Base-by-base conservation (phyloP, 352 stramenopile species). In the Halophytophthora polymorphica region DNA sequence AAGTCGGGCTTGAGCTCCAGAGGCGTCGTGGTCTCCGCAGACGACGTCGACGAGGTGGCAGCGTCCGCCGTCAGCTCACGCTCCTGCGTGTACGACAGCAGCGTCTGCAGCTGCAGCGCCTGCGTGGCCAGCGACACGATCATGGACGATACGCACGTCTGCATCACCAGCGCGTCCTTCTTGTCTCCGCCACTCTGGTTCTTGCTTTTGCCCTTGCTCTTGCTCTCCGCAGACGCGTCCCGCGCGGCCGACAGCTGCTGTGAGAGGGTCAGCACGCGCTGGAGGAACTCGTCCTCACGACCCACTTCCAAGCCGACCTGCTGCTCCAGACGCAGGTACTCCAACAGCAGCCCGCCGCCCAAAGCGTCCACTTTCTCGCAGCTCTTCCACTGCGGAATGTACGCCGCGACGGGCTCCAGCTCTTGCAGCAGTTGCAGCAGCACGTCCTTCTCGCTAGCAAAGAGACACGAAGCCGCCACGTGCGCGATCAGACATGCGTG, bases 301-400 rank as follows among this genome's bases (percentile, higher is more conserved):
- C 67, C 79, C 29, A 61, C 52, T 51, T 83, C 63, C 23, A 90
- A 56, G 14, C 71, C 76, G 15, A 84, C 70, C 54, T 85, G 71
- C 19, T 68, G 57, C 41, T 90, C 80, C 43, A 89, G 57, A 35
- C 77, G 77, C 18, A 89, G 55, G 25, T 88, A 91, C 54, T 91
- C 80, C 17, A 91, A 56, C 51, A 87, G 17, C 25, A 89, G 55
- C 21, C 80, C 80, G 12, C 80, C 80, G 13, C 77, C 75, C 15
- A 90, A 57, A 3, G 69, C 52, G 53, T 78, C 68, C 29, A 74
- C 61, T 14, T 58, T 66, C 13, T 75, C 61, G 45, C 66, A 81
- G 25, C 63, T 64, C 19, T 79, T 71, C 83, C 83, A 93, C 52
- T 84, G 71, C 15, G 80, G 68, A 36, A 93, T 88, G 33, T 73